Base-by-base conservation (phyloP, 2,329 filamentous ascomycete genomes). In the Achaetomium macrosporum region DNA sequence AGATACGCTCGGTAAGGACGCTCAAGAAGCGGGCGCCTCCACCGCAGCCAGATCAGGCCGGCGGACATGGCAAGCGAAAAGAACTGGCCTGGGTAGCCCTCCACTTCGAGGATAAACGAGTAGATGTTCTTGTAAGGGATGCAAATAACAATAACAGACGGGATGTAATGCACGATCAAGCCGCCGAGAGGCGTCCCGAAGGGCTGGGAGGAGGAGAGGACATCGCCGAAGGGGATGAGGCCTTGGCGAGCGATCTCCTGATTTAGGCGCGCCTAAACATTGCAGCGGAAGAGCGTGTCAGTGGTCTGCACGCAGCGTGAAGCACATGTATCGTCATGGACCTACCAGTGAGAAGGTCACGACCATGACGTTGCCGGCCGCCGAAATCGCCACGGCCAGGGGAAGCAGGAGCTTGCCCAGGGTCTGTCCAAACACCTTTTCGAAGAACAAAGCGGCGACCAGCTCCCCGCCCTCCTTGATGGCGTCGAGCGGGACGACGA, bases 231-330 rank as follows among this genome's bases (percentile, higher is more conserved):
- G 0, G 86, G 85, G 0, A 90, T 72, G 52, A 89, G 82, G 0
- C 86, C 85, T 61, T 87, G 83, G 16, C 84, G 75, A 2, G 85
- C 85, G 50, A 89, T 82, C 64, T 89, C 85, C 63, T 88, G 84
- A 59, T 88, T 88, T 2, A 87, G 68, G 2, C 85, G 79, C 5
- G 84, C 79, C 82, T 86, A n/a, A n/a, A n/a, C n/a, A n/a, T n/a
- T n/a, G n/a, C n/a, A n/a, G n/a, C n/a, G n/a, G n/a, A n/a, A n/a
- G n/a, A 53, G 30, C 1, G 12, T 15, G 35, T 60, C 50, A 29
- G 33, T 15, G 15, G 10, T 4, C 15, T 35, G 33, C 11, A 30
- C 16, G 25, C 7, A 40, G 19, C n/a, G n/a, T n/a, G n/a, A n/a
- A n/a, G 36, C 37, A 19, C 15, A 4, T 11, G 6, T 7, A 15